Conservation (phyloP, 345 rosid genomes). For the Combretum micranthum region DNA sequence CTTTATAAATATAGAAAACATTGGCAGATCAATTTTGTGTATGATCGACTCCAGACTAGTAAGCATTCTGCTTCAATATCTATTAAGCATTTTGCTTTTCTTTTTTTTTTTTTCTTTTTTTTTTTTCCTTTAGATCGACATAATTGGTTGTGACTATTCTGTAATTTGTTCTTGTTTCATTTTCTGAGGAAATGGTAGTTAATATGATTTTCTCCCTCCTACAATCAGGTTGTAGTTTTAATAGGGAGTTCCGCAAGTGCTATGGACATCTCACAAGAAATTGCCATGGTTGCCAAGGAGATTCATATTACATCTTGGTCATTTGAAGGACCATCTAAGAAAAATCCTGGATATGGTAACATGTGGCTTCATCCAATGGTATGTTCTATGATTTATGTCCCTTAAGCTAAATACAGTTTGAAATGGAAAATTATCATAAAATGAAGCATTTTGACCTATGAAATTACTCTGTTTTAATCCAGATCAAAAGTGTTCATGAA, state of each 20-base stretch:
- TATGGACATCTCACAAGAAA: slow-evolving; percentile 63
- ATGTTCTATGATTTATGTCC: too few species aligned
- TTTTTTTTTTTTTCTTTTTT: neutral
- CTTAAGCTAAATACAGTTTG: too few species aligned
- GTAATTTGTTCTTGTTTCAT: neutral
- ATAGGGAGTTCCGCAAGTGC: slow-evolving; percentile 71
- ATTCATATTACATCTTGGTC: slow-evolving; percentile 69
- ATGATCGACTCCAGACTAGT: too few species aligned
- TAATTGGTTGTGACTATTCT: neutral
- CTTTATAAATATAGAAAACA: too few species aligned
- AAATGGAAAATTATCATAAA: too few species aligned
- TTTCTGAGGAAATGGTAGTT: neutral
- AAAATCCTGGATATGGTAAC: slow-evolving; percentile 40
- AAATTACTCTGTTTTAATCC: slow-evolving; percentile 6
- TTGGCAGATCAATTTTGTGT: neutral
- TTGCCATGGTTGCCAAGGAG: slow-evolving; percentile 67
- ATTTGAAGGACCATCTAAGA: slow-evolving; percentile 31
- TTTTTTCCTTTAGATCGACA: neutral
- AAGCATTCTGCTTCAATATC: too few species aligned
- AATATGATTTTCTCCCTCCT: neutral
- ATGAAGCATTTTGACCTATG: too few species aligned
- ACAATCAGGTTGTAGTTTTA: slow-evolving; percentile 52
- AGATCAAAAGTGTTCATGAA: slow-evolving; percentile 40
- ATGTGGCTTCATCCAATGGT: slow-evolving; percentile 86
- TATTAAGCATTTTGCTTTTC: too few species aligned